Conservation (phyloP, 2,329 filamentous ascomycete species). For the Fusarium avenaceum region DNA sequence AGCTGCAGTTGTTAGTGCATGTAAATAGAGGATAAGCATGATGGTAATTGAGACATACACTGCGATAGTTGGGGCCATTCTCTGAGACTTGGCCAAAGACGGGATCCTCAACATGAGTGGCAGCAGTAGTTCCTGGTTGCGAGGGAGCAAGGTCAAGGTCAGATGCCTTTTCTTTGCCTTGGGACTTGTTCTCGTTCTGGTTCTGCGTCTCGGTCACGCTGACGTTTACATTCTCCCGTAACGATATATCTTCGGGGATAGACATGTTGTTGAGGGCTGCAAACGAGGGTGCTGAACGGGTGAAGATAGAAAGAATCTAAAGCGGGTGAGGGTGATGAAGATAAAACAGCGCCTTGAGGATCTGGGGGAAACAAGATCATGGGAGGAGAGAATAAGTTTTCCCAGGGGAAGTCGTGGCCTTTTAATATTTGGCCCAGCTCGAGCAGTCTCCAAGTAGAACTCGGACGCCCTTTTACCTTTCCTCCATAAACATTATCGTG, state of each 20-base stretch:
- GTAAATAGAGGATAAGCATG: no score
- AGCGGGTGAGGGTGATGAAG: background rate
- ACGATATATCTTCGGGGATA: background rate
- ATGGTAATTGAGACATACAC: constrained; percentile 31
- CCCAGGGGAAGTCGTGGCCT: background rate
- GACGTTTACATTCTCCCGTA: background rate
- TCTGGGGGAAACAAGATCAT: background rate
- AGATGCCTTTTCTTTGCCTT: background rate
- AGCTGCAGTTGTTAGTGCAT: constrained; percentile 48
- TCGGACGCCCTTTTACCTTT: background rate
- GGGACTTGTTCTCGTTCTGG: background rate
- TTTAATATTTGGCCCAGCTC: background rate
- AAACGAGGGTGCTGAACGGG: background rate
- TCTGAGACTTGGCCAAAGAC: constrained; percentile 46
- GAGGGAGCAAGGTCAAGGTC: constrained; percentile 15
- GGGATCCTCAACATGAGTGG: constrained; percentile 22
- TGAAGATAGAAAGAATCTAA: background rate
- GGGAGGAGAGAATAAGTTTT: background rate
- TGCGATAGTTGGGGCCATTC: constrained; percentile 50
- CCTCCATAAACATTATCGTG: background rate
- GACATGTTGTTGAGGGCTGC: constrained; percentile 11
- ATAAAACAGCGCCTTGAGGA: background rate
- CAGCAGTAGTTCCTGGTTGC: constrained; percentile 1
- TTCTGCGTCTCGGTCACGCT: background rate
- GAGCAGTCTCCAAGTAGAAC: background rate